These are phyloP conservation scores for Nannizziopsis arthrosporioides DNA, from an alignment of 2,329 filamentous ascomycete species.

Conservation along the genomic window DNA sequence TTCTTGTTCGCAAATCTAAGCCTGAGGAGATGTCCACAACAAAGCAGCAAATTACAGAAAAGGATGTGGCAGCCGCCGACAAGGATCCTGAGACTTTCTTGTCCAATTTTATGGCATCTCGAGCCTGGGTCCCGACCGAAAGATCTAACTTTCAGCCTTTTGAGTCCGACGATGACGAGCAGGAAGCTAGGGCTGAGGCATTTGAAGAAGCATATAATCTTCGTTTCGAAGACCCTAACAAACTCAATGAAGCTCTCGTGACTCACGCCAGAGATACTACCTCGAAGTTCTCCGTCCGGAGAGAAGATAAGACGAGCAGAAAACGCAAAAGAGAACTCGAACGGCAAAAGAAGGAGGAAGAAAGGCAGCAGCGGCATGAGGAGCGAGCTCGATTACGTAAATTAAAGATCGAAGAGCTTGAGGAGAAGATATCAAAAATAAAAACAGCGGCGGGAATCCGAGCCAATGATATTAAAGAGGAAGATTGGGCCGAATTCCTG, in stretches of 20 bases:
- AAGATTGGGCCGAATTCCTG: constrained; percentile 74
- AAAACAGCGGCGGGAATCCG: constrained; percentile 74
- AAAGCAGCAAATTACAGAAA: constrained; percentile 43
- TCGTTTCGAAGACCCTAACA: constrained; percentile 83
- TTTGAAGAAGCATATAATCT: constrained; percentile 93
- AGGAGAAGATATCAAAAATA: constrained; percentile 75
- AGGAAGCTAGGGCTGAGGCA: constrained; percentile 63
- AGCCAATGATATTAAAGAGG: constrained; percentile 55
- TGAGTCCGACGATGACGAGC: constrained; percentile 79
- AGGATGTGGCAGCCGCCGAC: constrained; percentile 64
- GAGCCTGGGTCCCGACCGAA: constrained; percentile 70
- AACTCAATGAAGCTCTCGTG: constrained; percentile 74
- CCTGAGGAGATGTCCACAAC: constrained; percentile 20
- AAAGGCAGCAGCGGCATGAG: constrained; percentile 61
- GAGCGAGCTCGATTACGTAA: constrained; percentile 76
- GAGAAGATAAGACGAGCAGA: constrained; percentile 66
- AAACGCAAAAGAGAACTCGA: constrained; percentile 70
- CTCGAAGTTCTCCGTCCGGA: constrained; percentile 68
- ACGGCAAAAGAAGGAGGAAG: constrained; percentile 62
- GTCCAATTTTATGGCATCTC: constrained; percentile 88
- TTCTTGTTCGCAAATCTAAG: constrained; percentile 64
- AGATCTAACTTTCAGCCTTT: constrained; percentile 63
- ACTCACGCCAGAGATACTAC: constrained; percentile 82
- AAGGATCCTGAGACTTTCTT: constrained; percentile 84
- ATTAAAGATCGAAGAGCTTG: constrained; percentile 81